phyloP scores from a whole-genome alignment of 768 basidiomycete species.

The Coprinellus micaceus region DNA sequence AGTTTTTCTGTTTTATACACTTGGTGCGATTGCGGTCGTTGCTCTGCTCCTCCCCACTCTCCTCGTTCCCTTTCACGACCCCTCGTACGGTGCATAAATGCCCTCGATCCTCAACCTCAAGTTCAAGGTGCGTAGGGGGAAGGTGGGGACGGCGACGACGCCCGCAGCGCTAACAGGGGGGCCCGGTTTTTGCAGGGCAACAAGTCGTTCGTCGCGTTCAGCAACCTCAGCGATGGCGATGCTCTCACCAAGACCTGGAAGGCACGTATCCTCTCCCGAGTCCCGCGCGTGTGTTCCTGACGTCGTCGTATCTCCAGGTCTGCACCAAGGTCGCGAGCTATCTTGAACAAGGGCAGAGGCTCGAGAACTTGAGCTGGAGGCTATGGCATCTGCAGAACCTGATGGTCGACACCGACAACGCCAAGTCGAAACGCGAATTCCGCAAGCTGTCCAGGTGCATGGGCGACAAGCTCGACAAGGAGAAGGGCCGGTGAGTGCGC shows the following conservation, averaged over 20 bases:
- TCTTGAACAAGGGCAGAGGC: conserved; percentile 86
- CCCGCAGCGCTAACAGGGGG: conserved; percentile 11
- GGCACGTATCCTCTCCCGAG: conserved; percentile 37
- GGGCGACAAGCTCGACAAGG: conserved; percentile 91
- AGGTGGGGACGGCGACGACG: conserved; percentile 21
- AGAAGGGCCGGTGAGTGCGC: conserved; percentile 75
- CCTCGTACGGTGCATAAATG: conserved; percentile 41
- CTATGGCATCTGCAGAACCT: conserved; percentile 90
- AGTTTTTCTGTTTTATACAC: conserved; percentile 4
- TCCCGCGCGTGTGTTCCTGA: not conserved
- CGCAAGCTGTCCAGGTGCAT: conserved; percentile 84
- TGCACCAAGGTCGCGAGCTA: conserved; percentile 88
- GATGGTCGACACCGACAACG: conserved; percentile 89
- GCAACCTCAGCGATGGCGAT: conserved; percentile 81
- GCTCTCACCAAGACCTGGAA: conserved; percentile 90
- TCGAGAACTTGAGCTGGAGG: conserved; percentile 90
- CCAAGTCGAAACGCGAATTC: conserved; percentile 85
- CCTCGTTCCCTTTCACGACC: conserved; percentile 10
- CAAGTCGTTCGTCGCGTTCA: conserved; percentile 93
- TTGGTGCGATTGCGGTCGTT: not conserved
- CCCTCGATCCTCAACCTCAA: conserved; percentile 83
- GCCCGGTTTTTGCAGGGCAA: conserved; percentile 59
- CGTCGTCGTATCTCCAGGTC: conserved; percentile 51
- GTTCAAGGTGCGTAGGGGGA: conserved; percentile 72
- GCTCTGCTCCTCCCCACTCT: conserved; percentile 6